Percentiles rank a stretch among this genome's conserved stretches.
Conservation (phyloP, 345 rosid genomes). For the Theobroma cacao region DNA sequence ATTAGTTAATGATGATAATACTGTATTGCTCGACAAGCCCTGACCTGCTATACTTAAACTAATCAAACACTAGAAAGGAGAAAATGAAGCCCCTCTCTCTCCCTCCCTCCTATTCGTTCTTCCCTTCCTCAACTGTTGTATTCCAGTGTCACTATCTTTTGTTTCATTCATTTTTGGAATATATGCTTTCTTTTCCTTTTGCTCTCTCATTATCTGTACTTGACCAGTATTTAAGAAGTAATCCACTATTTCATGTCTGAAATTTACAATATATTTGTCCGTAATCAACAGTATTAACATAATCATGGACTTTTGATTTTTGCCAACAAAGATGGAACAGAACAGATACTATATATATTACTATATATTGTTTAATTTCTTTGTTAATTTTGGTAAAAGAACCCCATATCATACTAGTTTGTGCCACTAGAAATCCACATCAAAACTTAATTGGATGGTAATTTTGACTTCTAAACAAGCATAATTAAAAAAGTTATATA, state of each 20-base stretch:
- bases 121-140: slow-evolving; percentile 19
- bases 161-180: slow-evolving; percentile 45
- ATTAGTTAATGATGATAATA: slow-evolving; percentile 29
- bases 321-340: slow-evolving; percentile 1
- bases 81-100: neutral
- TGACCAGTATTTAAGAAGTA: slow-evolving; percentile 6
- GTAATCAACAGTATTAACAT: neutral
- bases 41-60: slow-evolving; percentile 34
- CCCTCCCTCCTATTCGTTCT: neutral
- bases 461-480: no score
- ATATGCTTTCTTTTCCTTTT: slow-evolving; percentile 29
- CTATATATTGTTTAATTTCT: neutral
- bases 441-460: no score
- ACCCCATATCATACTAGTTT: neutral
- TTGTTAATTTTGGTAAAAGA: neutral
- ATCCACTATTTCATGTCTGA: slow-evolving; percentile 12
- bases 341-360: neutral
- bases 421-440: no score
- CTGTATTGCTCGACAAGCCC: slow-evolving; percentile 47
- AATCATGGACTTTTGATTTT: neutral
- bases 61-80: slow-evolving; percentile 14
- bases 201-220: slow-evolving; percentile 29
- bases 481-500: no score
- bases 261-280: neutral
- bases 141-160: slow-evolving; percentile 50